Evolutionary conservation across 805 yeast genomes (phyloP).

Genomic region (Candida montana): DNA sequence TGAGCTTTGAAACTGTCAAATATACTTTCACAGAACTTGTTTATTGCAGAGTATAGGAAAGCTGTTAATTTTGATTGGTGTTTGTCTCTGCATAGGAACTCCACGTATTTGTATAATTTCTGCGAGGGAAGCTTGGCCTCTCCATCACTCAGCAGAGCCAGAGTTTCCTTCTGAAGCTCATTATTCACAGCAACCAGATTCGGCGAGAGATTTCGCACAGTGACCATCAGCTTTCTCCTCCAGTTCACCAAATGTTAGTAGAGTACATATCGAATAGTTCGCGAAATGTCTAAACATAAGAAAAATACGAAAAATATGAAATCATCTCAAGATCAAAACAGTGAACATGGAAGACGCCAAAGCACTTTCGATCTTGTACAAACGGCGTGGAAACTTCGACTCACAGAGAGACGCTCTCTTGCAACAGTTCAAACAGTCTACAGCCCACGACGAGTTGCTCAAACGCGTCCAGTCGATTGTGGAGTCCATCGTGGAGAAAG

Average conservation of each 20-base stretch:
- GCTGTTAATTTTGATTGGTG: slow-evolving; percentile 17
- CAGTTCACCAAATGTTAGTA: too few species aligned
- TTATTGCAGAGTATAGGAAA: slow-evolving; percentile 10
- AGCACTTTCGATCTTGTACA: slow-evolving; percentile 14
- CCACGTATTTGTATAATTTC: slow-evolving; percentile 22
- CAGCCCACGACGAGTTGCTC: slow-evolving; percentile 13
- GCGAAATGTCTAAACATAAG: background rate
- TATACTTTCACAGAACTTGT: background rate
- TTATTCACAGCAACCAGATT: background rate
- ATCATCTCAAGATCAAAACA: too few species aligned
- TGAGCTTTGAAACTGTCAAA: background rate
- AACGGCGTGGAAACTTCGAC: slow-evolving; percentile 20
- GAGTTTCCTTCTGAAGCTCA: slow-evolving; percentile 5
- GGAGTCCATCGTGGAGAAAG: slow-evolving; percentile 10
- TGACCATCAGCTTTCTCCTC: background rate
- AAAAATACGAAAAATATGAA: too few species aligned
- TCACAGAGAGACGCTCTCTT: slow-evolving; percentile 13
- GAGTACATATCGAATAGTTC: background rate
- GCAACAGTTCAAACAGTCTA: slow-evolving; percentile 14
- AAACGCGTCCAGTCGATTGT: slow-evolving; percentile 13
- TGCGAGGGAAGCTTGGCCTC: background rate
- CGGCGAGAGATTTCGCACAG: background rate
- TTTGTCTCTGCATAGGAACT: slow-evolving; percentile 21
- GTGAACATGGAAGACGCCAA: slow-evolving; percentile 8
- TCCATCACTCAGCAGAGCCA: background rate